Percentiles rank a stretch among this genome's conserved stretches.
Evolutionary conservation across 2,329 filamentous ascomycete species (phyloP).

Genomic region (Aspergillus vadensis): DNA sequence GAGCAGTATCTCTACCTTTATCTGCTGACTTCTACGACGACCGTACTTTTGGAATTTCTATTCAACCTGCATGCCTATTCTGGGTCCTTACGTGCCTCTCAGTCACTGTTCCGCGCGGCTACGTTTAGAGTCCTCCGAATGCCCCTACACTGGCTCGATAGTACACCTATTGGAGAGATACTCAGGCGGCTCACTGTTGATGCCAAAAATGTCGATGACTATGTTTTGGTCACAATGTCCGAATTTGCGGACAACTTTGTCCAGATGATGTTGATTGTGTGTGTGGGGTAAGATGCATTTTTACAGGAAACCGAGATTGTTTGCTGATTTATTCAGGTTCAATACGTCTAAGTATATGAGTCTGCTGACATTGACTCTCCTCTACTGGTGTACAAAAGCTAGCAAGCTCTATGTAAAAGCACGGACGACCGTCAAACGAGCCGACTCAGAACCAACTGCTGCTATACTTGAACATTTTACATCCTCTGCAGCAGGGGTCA

Average conservation of each 20-base stretch:
- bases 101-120: not conserved
- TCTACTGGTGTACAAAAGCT: not conserved
- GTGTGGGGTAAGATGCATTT: not conserved
- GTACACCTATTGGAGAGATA: not conserved
- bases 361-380: not conserved
- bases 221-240: not conserved
- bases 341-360: not conserved
- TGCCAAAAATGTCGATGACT: not conserved
- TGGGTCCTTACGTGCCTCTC: not conserved
- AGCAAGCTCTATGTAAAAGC: not conserved
- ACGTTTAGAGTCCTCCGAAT: not conserved
- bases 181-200: not conserved
- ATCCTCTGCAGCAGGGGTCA: not conserved
- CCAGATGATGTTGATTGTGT: not conserved
- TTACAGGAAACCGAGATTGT: too few relatives aligned
- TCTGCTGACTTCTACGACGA: not conserved
- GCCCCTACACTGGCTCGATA: not conserved
- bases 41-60: not conserved
- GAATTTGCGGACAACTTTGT: not conserved
- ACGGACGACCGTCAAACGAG: not conserved
- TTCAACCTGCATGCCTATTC: not conserved
- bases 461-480: not conserved
- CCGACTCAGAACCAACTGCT: not conserved
- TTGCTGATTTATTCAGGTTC: not conserved
- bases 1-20: not conserved